Evolutionary conservation across 2,329 filamentous ascomycete genomes (phyloP).

Genomic region (Aspergillus fumigatus): DNA sequence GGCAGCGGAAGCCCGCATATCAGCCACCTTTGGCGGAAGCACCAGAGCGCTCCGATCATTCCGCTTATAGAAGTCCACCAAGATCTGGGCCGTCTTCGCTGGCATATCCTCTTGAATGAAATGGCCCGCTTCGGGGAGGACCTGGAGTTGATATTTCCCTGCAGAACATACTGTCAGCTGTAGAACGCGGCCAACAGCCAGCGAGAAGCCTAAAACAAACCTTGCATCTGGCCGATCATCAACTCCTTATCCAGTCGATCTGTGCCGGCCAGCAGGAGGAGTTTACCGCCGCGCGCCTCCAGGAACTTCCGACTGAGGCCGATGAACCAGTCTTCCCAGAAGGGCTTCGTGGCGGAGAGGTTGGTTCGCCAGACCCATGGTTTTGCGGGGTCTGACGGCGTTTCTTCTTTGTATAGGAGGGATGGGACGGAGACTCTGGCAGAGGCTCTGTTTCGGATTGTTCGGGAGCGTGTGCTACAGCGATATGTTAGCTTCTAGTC

Average conservation of each 20-base stretch:
- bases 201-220: no score
- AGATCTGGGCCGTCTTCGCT: slow-evolving; percentile 76
- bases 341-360: slow-evolving; percentile 74
- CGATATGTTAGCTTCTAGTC: neutral
- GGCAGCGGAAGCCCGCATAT: slow-evolving; percentile 50
- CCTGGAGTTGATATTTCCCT: slow-evolving; percentile 89
- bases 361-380: slow-evolving; percentile 85
- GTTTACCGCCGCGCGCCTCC: slow-evolving; percentile 72
- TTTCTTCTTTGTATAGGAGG: slow-evolving; percentile 54
- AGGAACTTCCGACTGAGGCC: slow-evolving; percentile 87
- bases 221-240: slow-evolving; percentile 84
- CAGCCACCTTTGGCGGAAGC: slow-evolving; percentile 85
- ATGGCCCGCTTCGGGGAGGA: slow-evolving; percentile 91
- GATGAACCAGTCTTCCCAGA: slow-evolving; percentile 92
- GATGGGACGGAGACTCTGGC: slow-evolving; percentile 84
- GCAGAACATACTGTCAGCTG: no score
- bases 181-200: no score
- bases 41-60: slow-evolving; percentile 85
- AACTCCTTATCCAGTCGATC: slow-evolving; percentile 86
- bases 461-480: slow-evolving; percentile 67
- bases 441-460: slow-evolving; percentile 76
- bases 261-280: slow-evolving; percentile 80
- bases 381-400: slow-evolving; percentile 34
- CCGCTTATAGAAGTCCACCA: slow-evolving; percentile 86
- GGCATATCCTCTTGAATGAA: slow-evolving; percentile 96